Evolutionary conservation across 1,139 yeast species (phyloP).

Genomic region (Lodderomyces elongisporus): DNA sequence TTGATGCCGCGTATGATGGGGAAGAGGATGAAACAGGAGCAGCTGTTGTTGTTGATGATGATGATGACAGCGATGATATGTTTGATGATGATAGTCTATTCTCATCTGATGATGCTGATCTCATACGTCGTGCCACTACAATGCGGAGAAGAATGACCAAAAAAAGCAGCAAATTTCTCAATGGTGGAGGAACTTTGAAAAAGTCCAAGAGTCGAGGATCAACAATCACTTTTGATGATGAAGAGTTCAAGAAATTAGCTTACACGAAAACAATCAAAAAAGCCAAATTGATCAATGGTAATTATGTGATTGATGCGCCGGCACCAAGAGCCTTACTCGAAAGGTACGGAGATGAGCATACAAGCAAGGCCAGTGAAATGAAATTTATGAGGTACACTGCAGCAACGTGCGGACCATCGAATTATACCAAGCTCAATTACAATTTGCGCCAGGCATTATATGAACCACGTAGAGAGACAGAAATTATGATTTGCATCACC

Average conservation of each 20-base stretch:
- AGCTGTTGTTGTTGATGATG: neutral
- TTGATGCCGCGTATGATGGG: slow-evolving; percentile 34
- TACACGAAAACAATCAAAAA: slow-evolving; percentile 46
- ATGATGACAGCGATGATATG: slow-evolving; percentile 1
- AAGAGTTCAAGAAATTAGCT: slow-evolving; percentile 36
- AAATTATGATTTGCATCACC: slow-evolving; percentile 68
- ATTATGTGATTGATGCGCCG: slow-evolving; percentile 75
- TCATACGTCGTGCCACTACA: slow-evolving; percentile 32
- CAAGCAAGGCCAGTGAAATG: slow-evolving; percentile 47
- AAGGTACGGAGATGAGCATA: slow-evolving; percentile 40
- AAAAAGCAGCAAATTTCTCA: too few relatives aligned
- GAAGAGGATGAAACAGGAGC: slow-evolving; percentile 24
- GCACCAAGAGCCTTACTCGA: slow-evolving; percentile 57
- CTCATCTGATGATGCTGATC: slow-evolving; percentile 42
- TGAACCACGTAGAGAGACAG: slow-evolving; percentile 63
- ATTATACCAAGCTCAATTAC: slow-evolving; percentile 53
- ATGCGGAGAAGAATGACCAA: slow-evolving; percentile 16
- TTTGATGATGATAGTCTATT: slow-evolving; percentile 30
- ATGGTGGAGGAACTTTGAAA: slow-evolving; percentile 1
- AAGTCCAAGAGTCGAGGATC: slow-evolving; percentile 5
- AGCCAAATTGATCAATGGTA: slow-evolving; percentile 61
- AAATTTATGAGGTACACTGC: slow-evolving; percentile 77
- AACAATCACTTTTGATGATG: slow-evolving; percentile 18
- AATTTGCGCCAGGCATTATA: slow-evolving; percentile 65
- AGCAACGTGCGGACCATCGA: slow-evolving; percentile 73